Base-by-base conservation (phyloP, 2,329 filamentous ascomycete species). In the Metarhizium brunneum region DNA sequence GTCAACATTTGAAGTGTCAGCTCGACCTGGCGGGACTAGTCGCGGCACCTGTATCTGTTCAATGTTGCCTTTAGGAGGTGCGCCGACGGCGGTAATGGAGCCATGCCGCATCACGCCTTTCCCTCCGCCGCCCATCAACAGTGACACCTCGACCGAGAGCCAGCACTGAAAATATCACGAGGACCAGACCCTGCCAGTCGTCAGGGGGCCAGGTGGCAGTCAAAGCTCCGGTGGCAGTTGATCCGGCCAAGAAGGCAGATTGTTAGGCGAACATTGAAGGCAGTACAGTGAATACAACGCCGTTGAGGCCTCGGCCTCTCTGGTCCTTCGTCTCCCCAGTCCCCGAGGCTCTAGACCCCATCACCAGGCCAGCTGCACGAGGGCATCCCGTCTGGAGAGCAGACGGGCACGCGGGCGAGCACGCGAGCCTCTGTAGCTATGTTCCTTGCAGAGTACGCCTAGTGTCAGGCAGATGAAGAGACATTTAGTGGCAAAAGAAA, bases 141-240 rank as follows among this genome's bases (percentile, higher is more conserved):
- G 40, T 47, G 32, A 47, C 47, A 30, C 43, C 42, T 38, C 29
- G 52, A 35, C 55, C 42, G 14, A 54, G 32, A 11, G 25, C 35
- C 25, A 47, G 53, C 38, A 54, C 5, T n/a, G 13, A 11, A 29
- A 54, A 14, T 13, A 42, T 51, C 55, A 50, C 55, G 52, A 56
- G 55, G 47, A 40, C 47, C 14, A 50, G 47, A 51, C 40, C 51
- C 47, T 52, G 47, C 53, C n/a, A 47, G 52, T 43, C 11, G 40
- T 25, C 47, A 53, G 55, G 52, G 29, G 29, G 45, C 43, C 45
- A 48, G 20, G 52, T 30, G 45, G n/a, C 18, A 40, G 20, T 38
- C 47, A 40, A 53, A 47, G 18, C 40, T 56, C 36, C 45, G 50
- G 30, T 55, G 49, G 18, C 50, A 14, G 11, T 50, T 36, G 8